Evolutionary conservation across 2,329 filamentous ascomycete species (phyloP).

Genomic region (Colletotrichum noveboracense): DNA sequence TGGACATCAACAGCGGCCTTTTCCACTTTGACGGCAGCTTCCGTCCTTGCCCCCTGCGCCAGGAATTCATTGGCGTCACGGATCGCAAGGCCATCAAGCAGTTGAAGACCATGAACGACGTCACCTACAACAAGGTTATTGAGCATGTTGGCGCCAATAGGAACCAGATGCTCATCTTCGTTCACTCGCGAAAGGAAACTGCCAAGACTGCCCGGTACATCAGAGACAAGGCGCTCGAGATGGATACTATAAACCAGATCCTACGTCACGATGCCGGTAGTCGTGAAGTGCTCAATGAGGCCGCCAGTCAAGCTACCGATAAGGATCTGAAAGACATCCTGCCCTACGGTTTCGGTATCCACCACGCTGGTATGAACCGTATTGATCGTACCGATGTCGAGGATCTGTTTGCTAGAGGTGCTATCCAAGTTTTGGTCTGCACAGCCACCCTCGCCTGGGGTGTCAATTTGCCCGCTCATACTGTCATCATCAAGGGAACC

Average conservation of each 20-base stretch:
- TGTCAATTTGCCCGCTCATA: constrained; percentile 97
- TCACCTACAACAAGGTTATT: constrained; percentile 96
- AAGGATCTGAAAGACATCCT: constrained; percentile 90
- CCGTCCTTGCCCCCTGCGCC: constrained; percentile 90
- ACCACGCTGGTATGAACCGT: constrained; percentile 96
- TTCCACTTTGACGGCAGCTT: constrained; percentile 97
- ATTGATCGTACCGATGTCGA: constrained; percentile 95
- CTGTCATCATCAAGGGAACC: constrained; percentile 98
- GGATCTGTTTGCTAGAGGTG: constrained; percentile 89
- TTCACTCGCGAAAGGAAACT: constrained; percentile 97
- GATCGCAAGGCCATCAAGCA: constrained; percentile 99
- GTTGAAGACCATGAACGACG: constrained; percentile 98
- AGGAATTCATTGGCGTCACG: constrained; percentile 97
- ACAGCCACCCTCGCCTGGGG: constrained; percentile 99
- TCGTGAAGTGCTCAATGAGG: constrained; percentile 85
- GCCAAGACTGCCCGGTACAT: constrained; percentile 97
- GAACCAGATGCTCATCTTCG: constrained; percentile 99
- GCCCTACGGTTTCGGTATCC: constrained; percentile 96
- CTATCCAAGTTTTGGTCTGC: constrained; percentile 93
- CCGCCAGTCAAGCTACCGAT: constrained; percentile 82
- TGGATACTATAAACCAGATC: constrained; percentile 96
- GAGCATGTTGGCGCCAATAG: constrained; percentile 92
- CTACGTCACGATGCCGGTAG: constrained; percentile 91
- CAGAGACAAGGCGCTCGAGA: constrained; percentile 93
- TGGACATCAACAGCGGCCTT: constrained; percentile 82